Evolutionary conservation across 495 filamentous ascomycete species (phyloP), one percentile per base, ranked within the genome.

Genomic region (Trichoderma gamsii): DNA sequence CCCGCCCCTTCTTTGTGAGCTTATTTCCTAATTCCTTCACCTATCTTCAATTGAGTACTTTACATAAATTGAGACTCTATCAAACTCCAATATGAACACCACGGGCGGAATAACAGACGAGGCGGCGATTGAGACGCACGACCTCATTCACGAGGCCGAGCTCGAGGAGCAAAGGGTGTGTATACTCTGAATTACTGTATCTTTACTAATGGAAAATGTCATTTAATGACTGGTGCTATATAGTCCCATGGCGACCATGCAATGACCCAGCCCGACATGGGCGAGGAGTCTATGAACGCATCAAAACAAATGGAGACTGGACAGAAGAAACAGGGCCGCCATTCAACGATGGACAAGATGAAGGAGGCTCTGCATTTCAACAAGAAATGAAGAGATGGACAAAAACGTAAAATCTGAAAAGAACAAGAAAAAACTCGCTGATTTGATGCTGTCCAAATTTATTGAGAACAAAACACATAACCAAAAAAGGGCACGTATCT

Each of bases 61-160:
- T 46, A 44, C 8, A 66, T 66, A 66, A 38, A 38, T 5, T 38
- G 35, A 38, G 35, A 38, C 35, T 38, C 2, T 38, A 38, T 38
- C 11, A n/a, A 4, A 16, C 21, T 7, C 23, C 41, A 43, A 13
- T n/a, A 52, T 15, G 21, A 29, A 67, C 8, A 27, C 23, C 25
- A 61, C 15, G 4, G 41, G 41, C 15, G 66, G 66, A 9, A 38
- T 61, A 13, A 67, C 66, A 32, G 66, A 59, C 66, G 59, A 67
- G 49, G 66, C 66, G 21, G 66, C 41, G 11, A 56, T 59, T 25
- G 49, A 67, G 66, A 49, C 49, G 18, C 66, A 67, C n/a, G 66
- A 67, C 29, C 49, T 67, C 23, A 67, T 67, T 43, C 49, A 67
- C 15, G 18, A 59, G 25, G 66, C 66, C 66, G 66, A 67, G 49